phyloP scores from a whole-genome alignment of 108 stramenopile species.

The Pseudonitzschia multiseries region DNA sequence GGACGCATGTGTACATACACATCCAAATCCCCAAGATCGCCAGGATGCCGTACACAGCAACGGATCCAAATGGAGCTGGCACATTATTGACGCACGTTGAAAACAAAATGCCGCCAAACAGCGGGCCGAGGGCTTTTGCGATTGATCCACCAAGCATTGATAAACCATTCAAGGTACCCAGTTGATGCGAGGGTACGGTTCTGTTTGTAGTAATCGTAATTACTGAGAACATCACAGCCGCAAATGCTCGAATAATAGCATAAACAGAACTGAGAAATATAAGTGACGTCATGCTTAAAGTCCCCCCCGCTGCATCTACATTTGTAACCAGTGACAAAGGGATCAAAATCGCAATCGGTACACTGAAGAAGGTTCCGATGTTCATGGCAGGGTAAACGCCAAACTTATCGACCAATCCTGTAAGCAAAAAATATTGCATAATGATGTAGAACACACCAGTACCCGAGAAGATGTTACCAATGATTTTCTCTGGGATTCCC shows the following conservation, averaged over 20 bases:
- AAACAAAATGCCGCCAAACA: constrained; percentile 47
- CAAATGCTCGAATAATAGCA: constrained; percentile 14
- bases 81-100: constrained; percentile 20
- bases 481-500: constrained; percentile 55
- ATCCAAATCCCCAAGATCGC: constrained; percentile 4
- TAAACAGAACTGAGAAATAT: constrained; percentile 31
- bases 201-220: constrained; percentile 57
- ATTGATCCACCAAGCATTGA: constrained; percentile 59
- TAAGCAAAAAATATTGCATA: constrained; percentile 52
- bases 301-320: constrained; percentile 16
- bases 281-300: neutral
- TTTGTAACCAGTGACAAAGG: constrained; percentile 41
- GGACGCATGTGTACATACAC: no score
- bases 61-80: constrained; percentile 22
- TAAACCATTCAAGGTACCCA: constrained; percentile 74
- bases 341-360: constrained; percentile 6
- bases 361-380: constrained; percentile 37
- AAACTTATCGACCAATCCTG: constrained; percentile 36
- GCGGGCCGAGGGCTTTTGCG: constrained; percentile 58
- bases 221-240: constrained; percentile 50
- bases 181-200: constrained; percentile 55
- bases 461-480: constrained; percentile 59
- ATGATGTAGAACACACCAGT: constrained; percentile 58
- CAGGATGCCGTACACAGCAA: constrained; percentile 13
- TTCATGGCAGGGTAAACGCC: constrained; percentile 49